phyloP scores from a whole-genome alignment of 352 stramenopile genomes.

The Pythium chondricola region DNA sequence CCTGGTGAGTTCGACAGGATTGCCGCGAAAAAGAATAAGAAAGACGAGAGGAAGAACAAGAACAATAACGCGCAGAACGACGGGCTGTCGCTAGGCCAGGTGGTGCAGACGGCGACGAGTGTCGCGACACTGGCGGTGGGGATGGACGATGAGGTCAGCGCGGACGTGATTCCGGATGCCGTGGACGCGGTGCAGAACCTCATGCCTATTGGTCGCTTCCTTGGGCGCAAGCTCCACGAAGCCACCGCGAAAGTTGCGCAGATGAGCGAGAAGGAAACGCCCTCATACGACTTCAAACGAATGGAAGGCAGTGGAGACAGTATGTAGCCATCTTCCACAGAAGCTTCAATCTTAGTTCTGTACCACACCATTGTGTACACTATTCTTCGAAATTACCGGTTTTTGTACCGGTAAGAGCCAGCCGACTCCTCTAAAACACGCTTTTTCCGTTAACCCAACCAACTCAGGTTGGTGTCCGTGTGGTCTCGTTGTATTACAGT shows the following conservation, averaged over 20 bases:
- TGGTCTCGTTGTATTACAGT: too few species aligned
- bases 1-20: conserved; percentile 13
- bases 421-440: background rate
- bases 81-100: conserved; percentile 3
- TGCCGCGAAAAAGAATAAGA: too few species aligned
- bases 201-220: conserved; percentile 14
- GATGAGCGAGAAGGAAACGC: conserved; percentile 11
- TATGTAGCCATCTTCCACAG: conserved; percentile 14
- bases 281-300: conserved; percentile 13
- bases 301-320: too few species aligned
- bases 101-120: conserved; percentile 7
- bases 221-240: conserved; percentile 17
- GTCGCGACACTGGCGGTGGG: conserved; percentile 5
- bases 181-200: conserved; percentile 14
- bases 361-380: too few species aligned
- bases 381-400: conserved; percentile 4
- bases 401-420: background rate
- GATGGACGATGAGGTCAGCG: conserved; percentile 5
- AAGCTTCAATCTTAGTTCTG: too few species aligned
- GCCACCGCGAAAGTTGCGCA: conserved; percentile 7
- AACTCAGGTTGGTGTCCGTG: too few species aligned
- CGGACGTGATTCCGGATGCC: background rate
- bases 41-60: too few species aligned
- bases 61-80: background rate
- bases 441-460: too few species aligned